Conservation (phyloP, 805 yeast genomes). For the Gaillardinia entomophila region DNA sequence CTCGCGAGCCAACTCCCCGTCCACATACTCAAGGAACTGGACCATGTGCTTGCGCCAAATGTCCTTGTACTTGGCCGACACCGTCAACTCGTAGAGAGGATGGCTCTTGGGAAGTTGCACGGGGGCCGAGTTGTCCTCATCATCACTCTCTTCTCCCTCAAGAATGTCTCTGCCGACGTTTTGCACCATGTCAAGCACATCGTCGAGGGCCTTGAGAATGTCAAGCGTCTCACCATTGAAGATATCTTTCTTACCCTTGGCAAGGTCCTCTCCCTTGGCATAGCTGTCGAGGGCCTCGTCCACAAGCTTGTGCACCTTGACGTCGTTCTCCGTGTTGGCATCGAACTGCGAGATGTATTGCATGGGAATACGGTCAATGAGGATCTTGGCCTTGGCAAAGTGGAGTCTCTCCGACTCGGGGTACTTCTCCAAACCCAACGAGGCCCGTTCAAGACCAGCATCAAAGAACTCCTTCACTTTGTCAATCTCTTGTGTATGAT, state of each 20-base stretch:
- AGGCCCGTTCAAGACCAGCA: constrained; percentile 67
- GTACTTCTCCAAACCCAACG: constrained; percentile 47
- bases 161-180: constrained; percentile 53
- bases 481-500: constrained; percentile 42
- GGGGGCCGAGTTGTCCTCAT: constrained; percentile 31
- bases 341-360: constrained; percentile 49
- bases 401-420: constrained; percentile 42
- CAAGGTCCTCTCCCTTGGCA: constrained; percentile 33
- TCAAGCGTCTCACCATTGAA: constrained; percentile 42
- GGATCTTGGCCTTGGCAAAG: constrained; percentile 51
- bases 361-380: constrained; percentile 54
- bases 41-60: constrained; percentile 52
- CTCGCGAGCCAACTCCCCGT: constrained; percentile 23
- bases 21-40: constrained; percentile 24
- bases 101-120: constrained; percentile 40
- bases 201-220: constrained; percentile 56
- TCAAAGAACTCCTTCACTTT: constrained; percentile 53
- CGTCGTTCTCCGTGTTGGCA: constrained; percentile 29
- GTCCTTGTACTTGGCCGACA: constrained; percentile 40
- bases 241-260: constrained; percentile 17
- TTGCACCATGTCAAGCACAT: constrained; percentile 59
- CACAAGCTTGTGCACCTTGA: constrained; percentile 32
- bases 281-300: constrained; percentile 44
- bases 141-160: constrained; percentile 53
- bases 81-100: constrained; percentile 44